Conservation (phyloP, 176 grass and related monocot species). For the Hyparrhenia diplandra region DNA sequence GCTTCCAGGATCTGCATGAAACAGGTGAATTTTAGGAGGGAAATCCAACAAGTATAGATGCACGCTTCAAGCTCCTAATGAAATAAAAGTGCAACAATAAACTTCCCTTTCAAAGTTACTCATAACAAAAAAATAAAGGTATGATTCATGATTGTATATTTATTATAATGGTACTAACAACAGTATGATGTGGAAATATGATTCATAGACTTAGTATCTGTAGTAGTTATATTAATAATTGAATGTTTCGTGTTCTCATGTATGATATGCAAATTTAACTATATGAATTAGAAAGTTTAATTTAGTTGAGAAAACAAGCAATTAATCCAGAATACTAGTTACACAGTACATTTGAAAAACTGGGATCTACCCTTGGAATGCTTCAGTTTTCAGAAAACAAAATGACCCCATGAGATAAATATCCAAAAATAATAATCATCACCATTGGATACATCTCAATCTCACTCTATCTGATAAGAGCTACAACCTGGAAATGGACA, state of each 20-base stretch:
- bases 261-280: neutral
- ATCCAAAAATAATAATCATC: neutral
- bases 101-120: neutral
- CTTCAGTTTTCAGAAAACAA: constrained; percentile 18
- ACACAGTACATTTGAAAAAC: neutral
- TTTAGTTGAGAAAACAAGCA: neutral
- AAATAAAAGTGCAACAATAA: too few species aligned
- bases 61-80: too few species aligned
- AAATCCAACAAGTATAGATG: neutral
- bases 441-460: neutral
- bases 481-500: neutral
- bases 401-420: constrained; percentile 1
- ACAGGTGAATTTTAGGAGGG: neutral
- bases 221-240: neutral
- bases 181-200: neutral
- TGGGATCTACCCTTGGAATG: neutral
- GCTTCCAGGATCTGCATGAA: constrained; percentile 50
- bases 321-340: neutral
- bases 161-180: neutral
- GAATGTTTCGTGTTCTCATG: neutral
- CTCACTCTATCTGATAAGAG: neutral
- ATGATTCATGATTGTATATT: neutral
- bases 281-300: neutral
- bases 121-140: neutral
- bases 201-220: neutral